A percentile compares a stretch with the other conserved stretches of the same genome.
These are phyloP conservation scores for Prunus fruticosa DNA, from an alignment of 306 rosid species.

Conservation along the genomic window DNA sequence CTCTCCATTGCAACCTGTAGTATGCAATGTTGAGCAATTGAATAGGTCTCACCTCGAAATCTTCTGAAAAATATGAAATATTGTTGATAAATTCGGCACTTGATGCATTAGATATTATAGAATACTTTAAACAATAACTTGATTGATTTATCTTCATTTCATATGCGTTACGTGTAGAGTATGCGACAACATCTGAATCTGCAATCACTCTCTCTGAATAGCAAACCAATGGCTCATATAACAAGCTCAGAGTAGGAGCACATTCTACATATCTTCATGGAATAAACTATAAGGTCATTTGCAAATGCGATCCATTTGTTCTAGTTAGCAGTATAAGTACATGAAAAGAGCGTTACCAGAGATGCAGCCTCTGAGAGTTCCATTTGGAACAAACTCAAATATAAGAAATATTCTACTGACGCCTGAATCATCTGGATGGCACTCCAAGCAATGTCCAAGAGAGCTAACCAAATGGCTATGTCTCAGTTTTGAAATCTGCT, in stretches of 20 bases:
- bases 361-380: constrained; percentile 56
- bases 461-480: constrained; percentile 74
- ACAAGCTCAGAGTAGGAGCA: background rate
- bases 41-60: background rate
- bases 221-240: background rate
- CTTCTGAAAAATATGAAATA: background rate
- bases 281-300: background rate
- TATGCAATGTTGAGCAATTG: background rate
- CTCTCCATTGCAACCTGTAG: background rate
- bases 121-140: background rate
- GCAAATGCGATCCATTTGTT: background rate
- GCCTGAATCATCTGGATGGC: constrained; percentile 58
- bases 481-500: constrained; percentile 78
- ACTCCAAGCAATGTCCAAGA: constrained; percentile 93
- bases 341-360: constrained; percentile 56
- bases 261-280: background rate
- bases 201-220: background rate
- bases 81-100: background rate
- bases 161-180: background rate
- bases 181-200: background rate
- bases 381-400: constrained; percentile 70
- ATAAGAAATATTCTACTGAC: constrained; percentile 60
- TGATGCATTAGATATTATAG: background rate
- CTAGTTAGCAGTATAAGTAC: background rate
- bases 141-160: background rate